These are phyloP conservation scores for Claviceps arundinis DNA, from an alignment of 2,329 filamentous ascomycete genomes.

Conservation along the genomic window DNA sequence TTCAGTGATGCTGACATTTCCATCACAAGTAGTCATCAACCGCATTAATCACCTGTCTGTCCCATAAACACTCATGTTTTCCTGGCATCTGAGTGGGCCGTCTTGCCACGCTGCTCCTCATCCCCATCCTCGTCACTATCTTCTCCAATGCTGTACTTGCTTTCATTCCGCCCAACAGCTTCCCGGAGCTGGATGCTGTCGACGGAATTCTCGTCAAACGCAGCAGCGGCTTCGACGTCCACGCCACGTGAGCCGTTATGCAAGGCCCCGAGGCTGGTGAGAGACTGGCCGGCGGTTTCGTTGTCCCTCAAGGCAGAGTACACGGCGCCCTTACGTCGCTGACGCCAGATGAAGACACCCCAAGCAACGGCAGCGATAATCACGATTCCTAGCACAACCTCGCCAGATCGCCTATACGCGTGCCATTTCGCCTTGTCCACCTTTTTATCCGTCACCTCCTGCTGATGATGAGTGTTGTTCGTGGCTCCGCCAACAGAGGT, in stretches of 20 bases:
- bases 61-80: not conserved
- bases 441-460: slow-evolving; percentile 43
- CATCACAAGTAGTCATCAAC: not conserved
- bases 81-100: not conserved
- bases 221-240: slow-evolving; percentile 48
- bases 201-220: slow-evolving; percentile 51
- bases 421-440: slow-evolving; percentile 79
- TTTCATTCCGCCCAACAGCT: slow-evolving; percentile 25
- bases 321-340: slow-evolving; percentile 40
- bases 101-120: slow-evolving; percentile 8
- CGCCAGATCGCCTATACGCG: slow-evolving; percentile 78
- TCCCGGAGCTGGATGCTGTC: slow-evolving; percentile 44
- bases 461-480: slow-evolving; percentile 42
- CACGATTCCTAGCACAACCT: slow-evolving; percentile 73
- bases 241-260: slow-evolving; percentile 30
- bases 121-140: slow-evolving; percentile 38
- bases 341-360: slow-evolving; percentile 59
- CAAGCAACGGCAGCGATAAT: slow-evolving; percentile 58
- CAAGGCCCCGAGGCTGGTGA: slow-evolving; percentile 32
- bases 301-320: slow-evolving; percentile 38
- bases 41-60: not conserved
- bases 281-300: slow-evolving; percentile 19
- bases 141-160: slow-evolving; percentile 43
- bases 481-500: slow-evolving; percentile 63
- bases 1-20: not conserved